Base-by-base conservation (phyloP, 2,329 filamentous ascomycete genomes). In the Zalaria obscura region DNA sequence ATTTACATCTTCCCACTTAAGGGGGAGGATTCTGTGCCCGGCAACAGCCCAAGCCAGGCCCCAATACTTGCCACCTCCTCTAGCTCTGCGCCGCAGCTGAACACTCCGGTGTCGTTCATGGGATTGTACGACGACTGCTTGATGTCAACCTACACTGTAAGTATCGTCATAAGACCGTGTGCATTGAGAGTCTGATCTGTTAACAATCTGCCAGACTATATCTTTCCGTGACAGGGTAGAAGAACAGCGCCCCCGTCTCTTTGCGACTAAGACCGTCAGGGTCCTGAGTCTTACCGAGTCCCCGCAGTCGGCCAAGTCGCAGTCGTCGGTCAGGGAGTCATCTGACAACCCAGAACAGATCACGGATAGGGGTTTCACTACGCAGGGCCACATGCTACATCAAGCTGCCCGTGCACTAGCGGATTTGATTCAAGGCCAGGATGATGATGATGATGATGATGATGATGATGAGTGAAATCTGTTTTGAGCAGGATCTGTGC, bases 41-140 rank as follows among this genome's bases (percentile, higher is more conserved):
- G 36, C 5, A 7, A 8, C 18, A 11, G 35, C 35, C 6, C 7
- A 36, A 40, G 48, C 35, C 39, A 41, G 27, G 29, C 27, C 26
- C 47, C 52, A 26, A 25, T 48, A 3, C 52, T 49, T 28, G 50
- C 56, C n/a, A 40, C 61, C 39, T 45, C 56, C 3, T 63, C 61
- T 1, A 59, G 58, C 43, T 58, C 60, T 4, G 53, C 57, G 5
- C 54, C 57, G 1, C 60, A 59, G 45, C 52, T 66, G n/a, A 51
- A 58, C 0, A 59, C 64, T 1, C 66, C 66, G 0, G 60, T 68
- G 26, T 66, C 62, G 44, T 69, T 66, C 50, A 69, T 69, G 66
- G 59, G 53, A 0, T 40, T 69, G 5, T 68, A 59, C 39, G 65
- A 68, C 39, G 66, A 69, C 50, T 64, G 63, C 32, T 60, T 69